These are phyloP conservation scores for Komagataella populi DNA, from an alignment of 805 yeast genomes.

Conservation along the genomic window DNA sequence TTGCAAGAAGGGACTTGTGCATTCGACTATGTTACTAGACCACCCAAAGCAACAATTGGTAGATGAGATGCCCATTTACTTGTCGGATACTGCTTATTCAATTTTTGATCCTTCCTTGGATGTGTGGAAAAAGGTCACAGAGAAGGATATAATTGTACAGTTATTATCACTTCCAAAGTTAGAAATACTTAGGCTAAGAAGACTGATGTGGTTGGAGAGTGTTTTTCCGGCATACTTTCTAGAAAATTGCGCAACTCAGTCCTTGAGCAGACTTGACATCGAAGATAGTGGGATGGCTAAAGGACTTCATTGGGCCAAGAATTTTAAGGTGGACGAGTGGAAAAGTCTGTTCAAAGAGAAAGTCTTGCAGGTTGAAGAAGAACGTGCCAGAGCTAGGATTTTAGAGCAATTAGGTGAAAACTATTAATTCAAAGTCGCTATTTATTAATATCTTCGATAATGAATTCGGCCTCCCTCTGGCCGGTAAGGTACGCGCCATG, in stretches of 20 bases:
- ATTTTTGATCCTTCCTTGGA: background rate
- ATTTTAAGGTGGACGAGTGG: background rate
- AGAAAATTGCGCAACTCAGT: background rate
- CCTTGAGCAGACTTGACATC: background rate
- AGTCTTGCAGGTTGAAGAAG: background rate
- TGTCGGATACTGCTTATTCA: background rate
- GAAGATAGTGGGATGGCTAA: background rate
- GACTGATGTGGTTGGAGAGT: background rate
- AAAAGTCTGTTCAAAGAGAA: background rate
- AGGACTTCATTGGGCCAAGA: background rate
- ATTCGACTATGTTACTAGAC: background rate
- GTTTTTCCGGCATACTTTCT: background rate
- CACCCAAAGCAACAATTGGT: background rate
- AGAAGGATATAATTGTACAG: background rate
- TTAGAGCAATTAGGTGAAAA: background rate
- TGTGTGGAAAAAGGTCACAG: background rate
- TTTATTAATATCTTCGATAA: conserved; percentile 4
- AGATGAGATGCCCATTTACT: background rate
- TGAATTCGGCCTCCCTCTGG: conserved; percentile 26
- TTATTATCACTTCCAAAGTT: background rate
- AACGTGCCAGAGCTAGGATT: background rate
- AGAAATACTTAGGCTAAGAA: background rate
- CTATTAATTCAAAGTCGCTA: background rate
- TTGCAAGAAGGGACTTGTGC: background rate
- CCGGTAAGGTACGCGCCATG: conserved; percentile 47